A percentile compares a stretch with the other conserved stretches of the same genome.
These are phyloP conservation scores for Penicillium expansum DNA, from an alignment of 2,329 filamentous ascomycete genomes.

Conservation along the genomic window DNA sequence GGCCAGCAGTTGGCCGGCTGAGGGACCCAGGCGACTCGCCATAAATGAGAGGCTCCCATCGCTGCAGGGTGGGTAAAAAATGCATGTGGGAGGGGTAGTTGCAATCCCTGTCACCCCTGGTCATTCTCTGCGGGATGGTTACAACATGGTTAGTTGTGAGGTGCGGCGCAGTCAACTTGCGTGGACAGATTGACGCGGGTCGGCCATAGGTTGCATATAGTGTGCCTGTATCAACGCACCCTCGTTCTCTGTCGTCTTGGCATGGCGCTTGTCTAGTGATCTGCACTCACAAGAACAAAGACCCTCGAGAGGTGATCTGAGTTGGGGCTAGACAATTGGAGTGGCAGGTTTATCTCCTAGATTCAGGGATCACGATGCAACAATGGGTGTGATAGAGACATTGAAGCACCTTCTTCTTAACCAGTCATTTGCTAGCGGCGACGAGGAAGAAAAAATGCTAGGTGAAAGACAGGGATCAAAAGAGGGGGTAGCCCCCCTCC, in stretches of 20 bases:
- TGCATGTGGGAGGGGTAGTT: conserved; percentile 18
- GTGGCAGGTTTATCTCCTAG: neutral
- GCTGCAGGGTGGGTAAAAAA: conserved; percentile 16
- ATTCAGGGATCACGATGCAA: neutral
- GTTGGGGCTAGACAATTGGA: neutral
- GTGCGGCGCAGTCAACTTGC: conserved; percentile 26
- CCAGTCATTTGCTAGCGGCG: neutral
- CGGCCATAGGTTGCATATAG: conserved; percentile 14
- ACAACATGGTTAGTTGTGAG: conserved; percentile 3
- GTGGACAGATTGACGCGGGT: conserved; percentile 15
- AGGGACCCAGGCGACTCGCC: conserved; percentile 8
- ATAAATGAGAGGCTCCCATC: conserved; percentile 12
- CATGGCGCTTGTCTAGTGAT: conserved; percentile 32
- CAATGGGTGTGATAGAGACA: neutral
- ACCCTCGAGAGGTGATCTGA: conserved; percentile 6
- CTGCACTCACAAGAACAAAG: conserved; percentile 14
- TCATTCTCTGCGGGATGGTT: conserved; percentile 7
- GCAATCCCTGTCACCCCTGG: conserved; percentile 8
- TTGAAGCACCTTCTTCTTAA: neutral
- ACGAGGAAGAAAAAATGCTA: conserved; percentile 4
- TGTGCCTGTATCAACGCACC: conserved; percentile 15
- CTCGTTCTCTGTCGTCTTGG: conserved; percentile 30
- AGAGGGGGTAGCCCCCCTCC: conserved; percentile 14
- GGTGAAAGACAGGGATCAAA: conserved; percentile 21
- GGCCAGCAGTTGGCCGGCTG: conserved; percentile 5